Conservation (phyloP, 2,329 filamentous ascomycete species). For the Talaromyces rugulosus region DNA sequence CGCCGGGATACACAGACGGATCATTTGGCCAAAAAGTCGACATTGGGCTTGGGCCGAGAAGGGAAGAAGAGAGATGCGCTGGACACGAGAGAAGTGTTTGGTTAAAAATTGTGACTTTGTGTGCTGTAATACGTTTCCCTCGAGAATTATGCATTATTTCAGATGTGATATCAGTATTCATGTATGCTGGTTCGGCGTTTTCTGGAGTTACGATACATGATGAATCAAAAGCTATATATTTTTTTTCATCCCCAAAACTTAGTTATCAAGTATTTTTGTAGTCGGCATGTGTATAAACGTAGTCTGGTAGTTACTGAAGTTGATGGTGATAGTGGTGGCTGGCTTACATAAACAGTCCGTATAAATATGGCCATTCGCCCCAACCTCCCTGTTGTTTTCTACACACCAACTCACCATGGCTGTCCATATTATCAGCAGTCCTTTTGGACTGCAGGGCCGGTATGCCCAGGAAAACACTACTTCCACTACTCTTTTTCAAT, state of each 20-base stretch:
- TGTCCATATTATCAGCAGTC: constrained; percentile 14
- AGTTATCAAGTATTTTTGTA: not conserved
- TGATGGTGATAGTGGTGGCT: not conserved
- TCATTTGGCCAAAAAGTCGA: constrained; percentile 67
- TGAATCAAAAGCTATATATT: not conserved
- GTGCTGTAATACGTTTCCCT: constrained; percentile 21
- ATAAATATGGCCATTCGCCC: not conserved
- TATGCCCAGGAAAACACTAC: not conserved
- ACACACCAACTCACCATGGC: constrained; percentile 7
- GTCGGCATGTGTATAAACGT: not conserved
- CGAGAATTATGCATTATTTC: constrained; percentile 19
- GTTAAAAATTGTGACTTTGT: constrained; percentile 10
- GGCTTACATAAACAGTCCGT: constrained; percentile 9
- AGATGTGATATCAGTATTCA: constrained; percentile 24
- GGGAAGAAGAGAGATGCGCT: constrained; percentile 45
- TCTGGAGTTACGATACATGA: not conserved
- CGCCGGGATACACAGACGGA: constrained; percentile 72
- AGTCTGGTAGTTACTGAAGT: not conserved
- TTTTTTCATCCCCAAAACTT: not conserved
- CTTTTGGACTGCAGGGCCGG: constrained; percentile 15
- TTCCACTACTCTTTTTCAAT: constrained; percentile 3
- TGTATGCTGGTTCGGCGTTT: not conserved
- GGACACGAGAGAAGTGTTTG: constrained; percentile 73
- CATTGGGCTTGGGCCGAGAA: constrained; percentile 63
- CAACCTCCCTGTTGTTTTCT: not conserved